Evolutionary conservation across 345 rosid species (phyloP), one percentile per base, ranked within the genome.

Genomic region (Camelina hispida): DNA sequence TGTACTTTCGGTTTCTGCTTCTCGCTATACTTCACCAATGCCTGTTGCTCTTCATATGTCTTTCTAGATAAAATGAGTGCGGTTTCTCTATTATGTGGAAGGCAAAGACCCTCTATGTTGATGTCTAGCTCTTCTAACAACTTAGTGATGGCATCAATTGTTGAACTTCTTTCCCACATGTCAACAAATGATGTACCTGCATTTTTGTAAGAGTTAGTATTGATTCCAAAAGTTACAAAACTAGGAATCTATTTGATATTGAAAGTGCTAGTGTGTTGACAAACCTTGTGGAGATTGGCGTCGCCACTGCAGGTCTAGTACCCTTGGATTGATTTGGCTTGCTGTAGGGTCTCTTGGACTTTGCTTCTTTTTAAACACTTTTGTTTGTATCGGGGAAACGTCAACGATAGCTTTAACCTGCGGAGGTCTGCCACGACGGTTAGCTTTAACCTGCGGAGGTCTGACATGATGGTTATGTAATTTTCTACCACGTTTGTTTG

Each of bases 1-100:
- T 86, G 81, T 38, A 89, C 93, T 82, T 87, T 89, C 6, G 96
- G 85, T 58, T 68, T 83, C 34, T 51, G 56, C 28, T 84, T 90
- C 65, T 74, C 84, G 56, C 56, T 51, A 11, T 51, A 51, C 14
- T 18, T 20, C 7, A 11, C 88, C 62, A 84, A 66, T 25, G 85
- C 81, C 68, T 79, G 83, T 40, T 25, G 73, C 75, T 78, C 79
- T 32, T 66, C 58, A 69, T 62, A 67, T 20, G 43, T 51, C 55
- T 62, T 71, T 62, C 67, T 65, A 58, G 79, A 84, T 40, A 88
- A 87, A 17, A 85, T 77, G 17, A 93, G 74, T 56, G 93, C 89
- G 60, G 81, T 84, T 73, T 84, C 77, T 74, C 34, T 67, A 6
- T 15, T 46, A 2, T 57, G 65, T 58, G 66, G 57, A 52, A 68